Conservation (phyloP, 192 early-diverging fungal species). For the Thamnidium elegans region DNA sequence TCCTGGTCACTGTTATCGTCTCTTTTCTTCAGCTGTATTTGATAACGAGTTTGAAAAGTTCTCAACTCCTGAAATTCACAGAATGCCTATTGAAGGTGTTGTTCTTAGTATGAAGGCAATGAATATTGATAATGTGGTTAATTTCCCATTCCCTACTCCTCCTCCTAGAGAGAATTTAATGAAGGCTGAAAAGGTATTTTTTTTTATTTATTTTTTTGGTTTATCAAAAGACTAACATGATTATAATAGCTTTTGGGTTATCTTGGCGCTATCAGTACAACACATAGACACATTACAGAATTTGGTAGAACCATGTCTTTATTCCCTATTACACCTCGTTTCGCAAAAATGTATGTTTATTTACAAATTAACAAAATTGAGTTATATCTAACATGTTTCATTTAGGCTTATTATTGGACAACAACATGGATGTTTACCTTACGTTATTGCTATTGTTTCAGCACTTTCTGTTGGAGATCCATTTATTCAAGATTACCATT, state of each 20-base stretch:
- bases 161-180: slow-evolving; percentile 70
- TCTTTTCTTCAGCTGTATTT: slow-evolving; percentile 93
- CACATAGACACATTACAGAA: slow-evolving; percentile 69
- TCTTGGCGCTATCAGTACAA: slow-evolving; percentile 70
- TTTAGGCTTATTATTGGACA: slow-evolving; percentile 83
- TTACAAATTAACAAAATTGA: background rate
- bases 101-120: slow-evolving; percentile 98
- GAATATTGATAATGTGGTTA: slow-evolving; percentile 90
- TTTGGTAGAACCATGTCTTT: slow-evolving; percentile 85
- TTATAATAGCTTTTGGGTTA: slow-evolving; percentile 57
- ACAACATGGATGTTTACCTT: slow-evolving; percentile 80
- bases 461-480: slow-evolving; percentile 92
- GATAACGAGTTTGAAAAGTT: slow-evolving; percentile 85
- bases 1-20: slow-evolving; percentile 94
- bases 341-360: slow-evolving; percentile 72
- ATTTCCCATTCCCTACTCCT: slow-evolving; percentile 98
- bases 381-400: slow-evolving; percentile 12
- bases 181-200: slow-evolving; percentile 67
- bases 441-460: slow-evolving; percentile 88
- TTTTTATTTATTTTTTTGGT: background rate
- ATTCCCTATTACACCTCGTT: slow-evolving; percentile 91
- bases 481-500: slow-evolving; percentile 75
- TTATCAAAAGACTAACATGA: background rate
- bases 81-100: slow-evolving; percentile 94
- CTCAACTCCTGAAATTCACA: slow-evolving; percentile 86